A percentile compares a stretch with the other conserved stretches of the same genome.
phyloP scores from a whole-genome alignment of 352 stramenopile species.

The Plasmopara viticola region DNA sequence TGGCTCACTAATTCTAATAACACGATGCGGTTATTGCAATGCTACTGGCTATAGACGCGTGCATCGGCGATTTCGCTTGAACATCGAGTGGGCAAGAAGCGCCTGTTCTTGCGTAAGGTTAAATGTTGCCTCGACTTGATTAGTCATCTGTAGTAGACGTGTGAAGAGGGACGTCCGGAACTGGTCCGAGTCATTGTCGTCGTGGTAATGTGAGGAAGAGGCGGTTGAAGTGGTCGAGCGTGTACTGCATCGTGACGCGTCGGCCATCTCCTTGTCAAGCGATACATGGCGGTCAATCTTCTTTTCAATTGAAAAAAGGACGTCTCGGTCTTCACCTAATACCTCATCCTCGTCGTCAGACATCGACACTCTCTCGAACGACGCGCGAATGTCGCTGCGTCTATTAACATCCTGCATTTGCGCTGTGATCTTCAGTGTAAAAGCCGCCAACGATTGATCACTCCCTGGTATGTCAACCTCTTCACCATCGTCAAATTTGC shows the following conservation, averaged over 20 bases:
- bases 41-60: not conserved
- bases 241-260: constrained; percentile 21
- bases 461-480: constrained; percentile 23
- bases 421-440: constrained; percentile 28
- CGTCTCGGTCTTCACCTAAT: constrained; percentile 20
- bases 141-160: constrained; percentile 31
- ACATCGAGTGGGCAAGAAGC: constrained; percentile 23
- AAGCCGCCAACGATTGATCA: constrained; percentile 24
- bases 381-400: constrained; percentile 17
- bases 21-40: too few species aligned
- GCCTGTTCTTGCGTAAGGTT: constrained; percentile 35
- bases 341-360: constrained; percentile 29
- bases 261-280: constrained; percentile 21
- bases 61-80: constrained; percentile 17
- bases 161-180: constrained; percentile 33
- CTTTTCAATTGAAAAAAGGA: constrained; percentile 35
- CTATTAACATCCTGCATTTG: constrained; percentile 23
- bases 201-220: constrained; percentile 22
- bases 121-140: constrained; percentile 39
- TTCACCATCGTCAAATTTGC: constrained; percentile 11
- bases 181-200: constrained; percentile 22
- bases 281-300: constrained; percentile 15
- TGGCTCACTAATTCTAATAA: too few species aligned
- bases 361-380: constrained; percentile 24
- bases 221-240: constrained; percentile 28